Base-by-base conservation (phyloP, 345 rosid genomes). In the Gossypium turneri region DNA sequence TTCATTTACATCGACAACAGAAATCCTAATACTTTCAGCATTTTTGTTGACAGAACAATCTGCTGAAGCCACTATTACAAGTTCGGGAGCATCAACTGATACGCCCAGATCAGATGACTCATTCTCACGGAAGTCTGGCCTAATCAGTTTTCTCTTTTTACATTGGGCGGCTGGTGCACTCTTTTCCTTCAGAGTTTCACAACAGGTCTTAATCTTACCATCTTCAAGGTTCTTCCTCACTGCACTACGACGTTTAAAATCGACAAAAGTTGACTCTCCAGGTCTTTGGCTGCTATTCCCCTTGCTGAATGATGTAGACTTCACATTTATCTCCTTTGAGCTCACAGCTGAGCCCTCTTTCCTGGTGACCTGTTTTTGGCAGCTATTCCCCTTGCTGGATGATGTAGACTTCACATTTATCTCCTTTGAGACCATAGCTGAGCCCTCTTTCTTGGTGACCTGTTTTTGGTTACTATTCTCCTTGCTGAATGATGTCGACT, bases 221-320 rank as follows among this genome's bases (percentile, higher is more conserved):
- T 76, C 79, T 67, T 56, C 70, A 15, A 20, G 48, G 67, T 3
- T 56, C 70, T 82, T 83, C 29, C 52, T 77, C 43, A 72, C 69
- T 57, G 77, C 64, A 80, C 88, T 78, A 27, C 87, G 91, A 22
- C 87, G 91, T 79, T 83, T 85, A 72, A 87, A 87, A 81, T 90
- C 81, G 60, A 85, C 55, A 82, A 87, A 86, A 68, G 83, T 77
- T 25, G 51, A 70, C 58, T 62, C 79, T 61, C 64, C 83, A 34
- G 41, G 41, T 41, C 25, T 66, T 44, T 66, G 78, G 78, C 79
- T 76, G 57, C 12, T 55, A 60, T 12, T 70, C 66, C 56, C 80
- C 52, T 77, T 77, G 65, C 65, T 63, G n/a, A 51, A 72, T 41
- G 64, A 51, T 60, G 52, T 15, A 45, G 20, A 70, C 70, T 76